A percentile compares a stretch with the other conserved stretches of the same genome.
Evolutionary conservation across 2,329 filamentous ascomycete genomes (phyloP).

Genomic region (Aspergillus caelatus): DNA sequence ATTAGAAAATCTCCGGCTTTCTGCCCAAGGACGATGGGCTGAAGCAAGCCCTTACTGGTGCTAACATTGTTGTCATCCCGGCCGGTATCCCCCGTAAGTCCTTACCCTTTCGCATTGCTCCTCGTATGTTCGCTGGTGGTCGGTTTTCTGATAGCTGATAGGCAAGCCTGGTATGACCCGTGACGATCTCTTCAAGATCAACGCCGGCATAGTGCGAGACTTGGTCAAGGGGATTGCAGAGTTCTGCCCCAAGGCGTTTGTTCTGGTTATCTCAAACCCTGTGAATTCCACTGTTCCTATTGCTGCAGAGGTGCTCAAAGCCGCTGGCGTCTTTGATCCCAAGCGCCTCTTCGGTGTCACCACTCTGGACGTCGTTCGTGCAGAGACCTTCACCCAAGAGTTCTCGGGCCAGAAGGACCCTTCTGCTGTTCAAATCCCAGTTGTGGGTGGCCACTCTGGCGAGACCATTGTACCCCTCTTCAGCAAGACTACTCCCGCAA

Average conservation of each 20-base stretch:
- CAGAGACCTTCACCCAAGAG: conserved; percentile 92
- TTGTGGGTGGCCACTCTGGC: conserved; percentile 95
- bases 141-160: conserved; percentile 43
- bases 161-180: conserved; percentile 99
- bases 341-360: conserved; percentile 98
- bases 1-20: conserved; percentile 81
- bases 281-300: conserved; percentile 99
- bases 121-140: neutral
- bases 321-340: conserved; percentile 88
- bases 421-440: conserved; percentile 80
- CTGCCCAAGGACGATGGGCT: conserved; percentile 83
- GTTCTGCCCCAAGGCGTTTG: conserved; percentile 86
- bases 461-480: conserved; percentile 98
- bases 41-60: conserved; percentile 85
- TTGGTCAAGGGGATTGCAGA: conserved; percentile 87
- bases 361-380: conserved; percentile 96
- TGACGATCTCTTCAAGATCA: conserved; percentile 99
- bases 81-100: conserved; percentile 93
- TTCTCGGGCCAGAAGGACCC: conserved; percentile 82
- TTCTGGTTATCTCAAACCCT: conserved; percentile 98
- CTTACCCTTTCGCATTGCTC: neutral
- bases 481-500: conserved; percentile 80
- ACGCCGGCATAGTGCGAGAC: conserved; percentile 95
- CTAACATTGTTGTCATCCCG: conserved; percentile 95
- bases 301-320: conserved; percentile 94